Evolutionary conservation across 106 monocot species (phyloP).

Genomic region (Ottelia alismoides): DNA sequence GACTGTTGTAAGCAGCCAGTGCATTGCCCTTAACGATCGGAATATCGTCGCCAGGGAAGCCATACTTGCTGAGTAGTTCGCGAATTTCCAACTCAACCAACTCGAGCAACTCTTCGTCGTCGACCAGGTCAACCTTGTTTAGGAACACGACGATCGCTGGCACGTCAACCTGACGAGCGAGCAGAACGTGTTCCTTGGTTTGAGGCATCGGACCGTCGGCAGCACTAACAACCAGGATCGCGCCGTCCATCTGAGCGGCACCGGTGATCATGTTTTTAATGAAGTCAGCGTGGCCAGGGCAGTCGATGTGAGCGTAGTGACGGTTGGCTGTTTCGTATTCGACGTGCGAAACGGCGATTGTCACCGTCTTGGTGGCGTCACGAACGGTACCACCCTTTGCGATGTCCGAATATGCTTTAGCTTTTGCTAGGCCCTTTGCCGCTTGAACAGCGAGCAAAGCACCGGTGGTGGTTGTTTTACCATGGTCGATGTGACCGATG

Average conservation of each 20-base stretch:
- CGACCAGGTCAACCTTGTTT: constrained; percentile 91
- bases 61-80: constrained; percentile 71
- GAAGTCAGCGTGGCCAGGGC: constrained; percentile 71
- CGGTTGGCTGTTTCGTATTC: constrained; percentile 74
- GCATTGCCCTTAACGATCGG: constrained; percentile 88
- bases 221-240: constrained; percentile 69
- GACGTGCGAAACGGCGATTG: no score
- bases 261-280: constrained; percentile 95
- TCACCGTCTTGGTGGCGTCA: constrained; percentile 64
- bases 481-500: constrained; percentile 70
- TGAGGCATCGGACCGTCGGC: constrained; percentile 81
- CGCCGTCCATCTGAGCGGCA: constrained; percentile 88
- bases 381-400: constrained; percentile 73
- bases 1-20: constrained; percentile 81
- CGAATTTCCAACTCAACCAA: constrained; percentile 83
- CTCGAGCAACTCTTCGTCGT: constrained; percentile 80
- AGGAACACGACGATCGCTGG: constrained; percentile 73
- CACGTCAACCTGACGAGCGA: constrained; percentile 54
- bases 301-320: constrained; percentile 75
- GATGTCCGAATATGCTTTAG: constrained; percentile 70
- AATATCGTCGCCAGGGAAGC: constrained; percentile 88
- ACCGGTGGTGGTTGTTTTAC: constrained; percentile 64
- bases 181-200: constrained; percentile 73
- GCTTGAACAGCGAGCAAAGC: constrained; percentile 59
- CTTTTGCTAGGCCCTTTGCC: constrained; percentile 23